Conservation (phyloP, 345 rosid species). For the Toxicodendron radicans region DNA sequence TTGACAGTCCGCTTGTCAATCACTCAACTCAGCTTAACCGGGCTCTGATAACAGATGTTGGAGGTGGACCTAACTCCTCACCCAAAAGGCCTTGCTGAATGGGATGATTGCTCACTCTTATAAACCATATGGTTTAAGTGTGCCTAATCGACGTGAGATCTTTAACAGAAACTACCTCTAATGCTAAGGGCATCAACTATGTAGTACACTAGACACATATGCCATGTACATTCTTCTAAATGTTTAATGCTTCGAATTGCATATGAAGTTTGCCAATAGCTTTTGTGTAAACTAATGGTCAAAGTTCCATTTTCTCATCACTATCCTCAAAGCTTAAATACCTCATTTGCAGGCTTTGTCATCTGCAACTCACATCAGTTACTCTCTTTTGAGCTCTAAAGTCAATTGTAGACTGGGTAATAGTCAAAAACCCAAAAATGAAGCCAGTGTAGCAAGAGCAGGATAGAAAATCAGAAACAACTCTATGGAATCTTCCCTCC, state of each 20-base stretch:
- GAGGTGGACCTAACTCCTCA: no score
- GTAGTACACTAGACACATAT: neutral
- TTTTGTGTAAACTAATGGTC: neutral
- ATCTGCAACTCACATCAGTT: neutral
- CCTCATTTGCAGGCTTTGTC: neutral
- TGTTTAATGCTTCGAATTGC: neutral
- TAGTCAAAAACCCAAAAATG: neutral
- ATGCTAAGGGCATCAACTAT: neutral
- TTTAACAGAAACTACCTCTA: neutral
- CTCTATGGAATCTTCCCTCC: neutral
- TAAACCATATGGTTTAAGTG: no score
- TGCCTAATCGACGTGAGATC: no score
- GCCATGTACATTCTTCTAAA: neutral
- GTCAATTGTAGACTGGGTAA: neutral
- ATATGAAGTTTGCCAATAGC: neutral
- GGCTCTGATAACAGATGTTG: no score
- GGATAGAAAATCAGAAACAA: neutral
- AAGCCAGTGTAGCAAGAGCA: neutral
- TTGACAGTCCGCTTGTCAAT: no score
- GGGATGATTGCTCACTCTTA: no score
- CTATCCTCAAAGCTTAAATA: constrained; percentile 4
- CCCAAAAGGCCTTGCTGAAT: no score
- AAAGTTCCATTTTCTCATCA: neutral
- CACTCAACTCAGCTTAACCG: no score
- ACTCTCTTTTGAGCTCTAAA: neutral